These are phyloP conservation scores for Neoascochyta sp. DNA, from an alignment of 2,329 filamentous ascomycete genomes.

Conservation along the genomic window DNA sequence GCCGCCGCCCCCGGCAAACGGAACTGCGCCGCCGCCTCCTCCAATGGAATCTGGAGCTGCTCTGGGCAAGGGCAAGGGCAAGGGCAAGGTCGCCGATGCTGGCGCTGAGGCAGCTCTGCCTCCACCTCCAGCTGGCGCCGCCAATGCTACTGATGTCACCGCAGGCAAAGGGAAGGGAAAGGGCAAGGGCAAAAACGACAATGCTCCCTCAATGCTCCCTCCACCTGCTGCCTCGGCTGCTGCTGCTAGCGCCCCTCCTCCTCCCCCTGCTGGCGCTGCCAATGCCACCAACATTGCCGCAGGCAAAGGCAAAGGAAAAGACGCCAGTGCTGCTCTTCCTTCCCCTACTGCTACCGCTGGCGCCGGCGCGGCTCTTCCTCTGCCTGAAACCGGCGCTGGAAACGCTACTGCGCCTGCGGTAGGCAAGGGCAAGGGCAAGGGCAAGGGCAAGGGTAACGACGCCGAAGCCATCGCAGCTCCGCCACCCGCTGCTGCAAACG, in stretches of 20 bases:
- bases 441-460: conserved; percentile 7
- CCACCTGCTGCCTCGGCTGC: too few relatives aligned
- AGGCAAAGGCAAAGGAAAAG: background rate
- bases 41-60: conserved; percentile 3
- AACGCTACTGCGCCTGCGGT: conserved; percentile 1
- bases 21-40: too few relatives aligned
- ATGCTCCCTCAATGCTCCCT: too few relatives aligned
- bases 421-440: conserved; percentile 6
- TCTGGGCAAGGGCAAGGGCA: conserved; percentile 5
- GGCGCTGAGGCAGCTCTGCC: conserved; percentile 3
- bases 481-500: background rate
- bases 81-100: conserved; percentile 11
- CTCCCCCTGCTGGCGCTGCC: too few relatives aligned
- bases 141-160: conserved; percentile 1
- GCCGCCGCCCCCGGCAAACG: too few relatives aligned
- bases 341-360: background rate
- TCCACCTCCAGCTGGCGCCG: background rate
- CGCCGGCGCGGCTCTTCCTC: background rate
- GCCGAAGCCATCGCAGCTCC: background rate
- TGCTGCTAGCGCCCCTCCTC: too few relatives aligned
- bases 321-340: background rate
- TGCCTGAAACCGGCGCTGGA: background rate
- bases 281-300: background rate
- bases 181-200: conserved; percentile 1
- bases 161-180: conserved; percentile 1